These are phyloP conservation scores for Penicillium odoratum DNA, from an alignment of 495 filamentous ascomycete species.

Conservation along the genomic window DNA sequence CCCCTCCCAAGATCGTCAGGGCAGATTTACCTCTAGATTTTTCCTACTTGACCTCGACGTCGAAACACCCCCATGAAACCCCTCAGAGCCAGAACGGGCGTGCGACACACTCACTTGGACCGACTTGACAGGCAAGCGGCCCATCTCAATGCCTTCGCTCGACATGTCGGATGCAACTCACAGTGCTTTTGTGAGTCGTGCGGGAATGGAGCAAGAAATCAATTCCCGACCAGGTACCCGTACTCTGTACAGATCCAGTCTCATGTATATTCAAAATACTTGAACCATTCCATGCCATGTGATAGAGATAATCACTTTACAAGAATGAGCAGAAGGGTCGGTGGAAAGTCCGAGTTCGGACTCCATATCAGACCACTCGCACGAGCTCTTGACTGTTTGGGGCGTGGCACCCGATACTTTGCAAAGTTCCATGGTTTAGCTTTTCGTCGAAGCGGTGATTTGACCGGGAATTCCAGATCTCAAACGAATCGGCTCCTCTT, in stretches of 20 bases:
- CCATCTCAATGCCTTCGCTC: slow-evolving; percentile 16
- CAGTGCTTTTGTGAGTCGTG: background rate
- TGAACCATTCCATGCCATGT: background rate
- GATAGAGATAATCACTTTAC: background rate
- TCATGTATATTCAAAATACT: background rate
- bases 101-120: slow-evolving; percentile 11
- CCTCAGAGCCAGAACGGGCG: slow-evolving; percentile 9
- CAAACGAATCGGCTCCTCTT: background rate
- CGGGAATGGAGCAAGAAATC: background rate
- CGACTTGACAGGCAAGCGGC: slow-evolving; percentile 15
- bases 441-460: background rate
- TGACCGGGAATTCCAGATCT: background rate
- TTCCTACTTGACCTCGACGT: slow-evolving; percentile 22
- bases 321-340: background rate
- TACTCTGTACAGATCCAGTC: no score
- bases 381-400: slow-evolving; percentile 17
- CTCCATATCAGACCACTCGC: slow-evolving; percentile 8
- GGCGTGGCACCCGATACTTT: background rate
- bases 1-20: background rate
- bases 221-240: background rate
- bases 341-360: background rate
- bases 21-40: slow-evolving; percentile 14
- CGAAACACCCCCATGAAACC: slow-evolving; percentile 13
- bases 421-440: background rate
- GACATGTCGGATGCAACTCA: slow-evolving; percentile 7